phyloP scores from a whole-genome alignment of 1,139 yeast genomes.

The Hyphopichia wangnamkhiaoensis region DNA sequence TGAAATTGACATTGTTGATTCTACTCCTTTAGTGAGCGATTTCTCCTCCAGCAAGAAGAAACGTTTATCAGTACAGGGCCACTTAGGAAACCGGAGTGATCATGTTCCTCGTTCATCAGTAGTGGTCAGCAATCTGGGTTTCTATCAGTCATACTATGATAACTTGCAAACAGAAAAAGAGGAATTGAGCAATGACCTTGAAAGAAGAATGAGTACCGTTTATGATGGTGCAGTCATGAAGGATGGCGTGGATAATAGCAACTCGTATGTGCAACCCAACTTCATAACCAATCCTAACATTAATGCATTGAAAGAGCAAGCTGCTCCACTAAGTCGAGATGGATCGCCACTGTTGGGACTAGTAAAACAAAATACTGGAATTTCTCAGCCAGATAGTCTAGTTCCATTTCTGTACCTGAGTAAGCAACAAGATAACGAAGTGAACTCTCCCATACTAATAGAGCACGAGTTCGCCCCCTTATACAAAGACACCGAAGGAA shows the following conservation, averaged over 20 bases:
- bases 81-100: constrained; percentile 16
- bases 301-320: background rate
- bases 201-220: constrained; percentile 30
- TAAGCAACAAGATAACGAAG: constrained; percentile 3
- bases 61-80: constrained; percentile 29
- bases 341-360: constrained; percentile 1
- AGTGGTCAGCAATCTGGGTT: constrained; percentile 17
- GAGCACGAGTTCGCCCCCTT: constrained; percentile 36
- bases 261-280: background rate
- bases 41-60: constrained; percentile 32
- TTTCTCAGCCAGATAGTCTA: background rate
- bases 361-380: background rate
- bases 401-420: background rate
- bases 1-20: constrained; percentile 1
- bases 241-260: constrained; percentile 12
- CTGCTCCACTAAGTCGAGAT: background rate
- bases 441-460: constrained; percentile 8
- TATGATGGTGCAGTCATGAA: constrained; percentile 21
- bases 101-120: constrained; percentile 32
- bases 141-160: constrained; percentile 28
- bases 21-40: constrained; percentile 17
- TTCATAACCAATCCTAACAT: background rate
- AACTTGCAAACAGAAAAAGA: constrained; percentile 25
- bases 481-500: constrained; percentile 39
- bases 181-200: constrained; percentile 28